Percentiles rank a stretch among this genome's conserved stretches.
These are phyloP conservation scores for Geoglossum cookeanum DNA, from an alignment of 2,329 filamentous ascomycete genomes.

Conservation along the genomic window DNA sequence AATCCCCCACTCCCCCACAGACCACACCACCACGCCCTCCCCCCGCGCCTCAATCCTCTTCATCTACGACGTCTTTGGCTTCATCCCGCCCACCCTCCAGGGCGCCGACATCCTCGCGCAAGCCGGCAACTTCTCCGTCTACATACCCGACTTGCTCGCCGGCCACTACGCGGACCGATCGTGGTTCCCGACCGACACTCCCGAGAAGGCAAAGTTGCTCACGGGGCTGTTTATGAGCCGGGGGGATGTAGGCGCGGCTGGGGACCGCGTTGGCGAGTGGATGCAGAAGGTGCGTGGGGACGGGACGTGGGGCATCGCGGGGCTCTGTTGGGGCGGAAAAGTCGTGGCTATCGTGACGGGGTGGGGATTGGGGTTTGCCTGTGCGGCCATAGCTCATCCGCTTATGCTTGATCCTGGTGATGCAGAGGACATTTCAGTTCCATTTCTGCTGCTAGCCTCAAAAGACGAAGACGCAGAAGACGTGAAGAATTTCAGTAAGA, in stretches of 20 bases:
- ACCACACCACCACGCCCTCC: slow-evolving; percentile 8
- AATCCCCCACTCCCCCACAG: no score
- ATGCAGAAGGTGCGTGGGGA: slow-evolving; percentile 26
- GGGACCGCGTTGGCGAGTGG: slow-evolving; percentile 35
- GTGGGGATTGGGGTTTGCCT: slow-evolving; percentile 14
- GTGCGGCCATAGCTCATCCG: slow-evolving; percentile 40
- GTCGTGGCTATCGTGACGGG: not conserved
- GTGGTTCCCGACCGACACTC: slow-evolving; percentile 40
- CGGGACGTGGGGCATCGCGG: slow-evolving; percentile 38
- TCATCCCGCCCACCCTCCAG: slow-evolving; percentile 42
- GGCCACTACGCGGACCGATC: slow-evolving; percentile 47
- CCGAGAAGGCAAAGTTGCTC: slow-evolving; percentile 40
- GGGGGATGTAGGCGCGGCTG: slow-evolving; percentile 34
- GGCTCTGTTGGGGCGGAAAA: slow-evolving; percentile 40
- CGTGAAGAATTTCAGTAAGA: slow-evolving; percentile 21
- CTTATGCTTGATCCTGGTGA: slow-evolving; percentile 42
- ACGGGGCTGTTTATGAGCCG: slow-evolving; percentile 35
- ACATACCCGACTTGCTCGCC: slow-evolving; percentile 83
- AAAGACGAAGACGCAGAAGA: slow-evolving; percentile 35
- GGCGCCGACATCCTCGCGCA: slow-evolving; percentile 42
- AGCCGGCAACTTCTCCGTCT: slow-evolving; percentile 47
- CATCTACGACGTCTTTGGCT: slow-evolving; percentile 44
- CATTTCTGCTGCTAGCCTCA: slow-evolving; percentile 36
- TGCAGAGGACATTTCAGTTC: slow-evolving; percentile 34
- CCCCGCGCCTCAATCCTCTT: slow-evolving; percentile 28